Base-by-base conservation (phyloP, 1,284 basidiomycete species). In the Malassezia caprae region DNA sequence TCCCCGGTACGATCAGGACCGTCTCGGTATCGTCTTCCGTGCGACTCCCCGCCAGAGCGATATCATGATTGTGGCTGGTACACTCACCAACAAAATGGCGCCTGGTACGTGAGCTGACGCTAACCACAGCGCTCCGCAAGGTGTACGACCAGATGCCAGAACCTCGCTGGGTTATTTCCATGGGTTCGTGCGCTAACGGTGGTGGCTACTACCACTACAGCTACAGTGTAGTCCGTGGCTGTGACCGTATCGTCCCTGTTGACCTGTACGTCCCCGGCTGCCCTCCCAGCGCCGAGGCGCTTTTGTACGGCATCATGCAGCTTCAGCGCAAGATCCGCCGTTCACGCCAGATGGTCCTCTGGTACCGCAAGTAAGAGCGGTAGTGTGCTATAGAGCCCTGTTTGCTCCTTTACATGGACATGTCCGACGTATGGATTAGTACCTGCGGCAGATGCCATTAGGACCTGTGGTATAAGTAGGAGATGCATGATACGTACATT, bases 51-150 rank as follows among this genome's bases (percentile, higher is more conserved):
- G 94, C 65, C 90, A 96, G 79, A 88, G 86, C 57, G 93, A 98
- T 75, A 88, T 98, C 73, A 98, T 99, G 94, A 99, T 99, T 72
- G 94, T 99, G 51, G 93, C 94, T 42, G 94, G 94, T 28, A 99
- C 94, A 0, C 78, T 99, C 67, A 99, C 94, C 64, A 98, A 99
- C 81, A 98, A 99, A 80, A 99, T 99, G 94, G 94, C 91, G 4
- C 94, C 94, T 43, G 91, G 91, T 5, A 76, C 96, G 49, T 26
- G 15, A 7, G 7, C 1, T 5, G 3, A 15, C 12, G 19, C 45
- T 32, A n/a, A 32, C 45, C n/a, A 32, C 45, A 1, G 62, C 65
- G 44, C 56, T 61, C 58, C 52, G 64, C 45, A 59, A 64, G 61
- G 72, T 62, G 60, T 60, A 71, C 60, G 63, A 66, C 58, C 65